Evolutionary conservation across 1,284 basidiomycete species (phyloP), one percentile per base, ranked within the genome.

Genomic region (Cryptococcus sp.): DNA sequence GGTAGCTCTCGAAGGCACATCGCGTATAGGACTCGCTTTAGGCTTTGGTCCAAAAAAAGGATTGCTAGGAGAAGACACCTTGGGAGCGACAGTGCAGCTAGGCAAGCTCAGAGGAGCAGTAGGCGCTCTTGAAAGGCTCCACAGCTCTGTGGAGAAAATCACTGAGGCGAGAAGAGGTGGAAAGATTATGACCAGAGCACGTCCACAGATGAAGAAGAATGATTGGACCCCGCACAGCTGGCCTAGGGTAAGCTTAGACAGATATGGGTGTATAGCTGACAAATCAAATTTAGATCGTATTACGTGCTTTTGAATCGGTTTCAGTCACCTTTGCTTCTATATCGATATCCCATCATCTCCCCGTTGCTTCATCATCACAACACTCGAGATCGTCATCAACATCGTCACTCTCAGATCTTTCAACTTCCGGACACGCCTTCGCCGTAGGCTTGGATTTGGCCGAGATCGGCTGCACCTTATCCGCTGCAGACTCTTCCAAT

Each of bases 31-130:
- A 0, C 20, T 72, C 1, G 61, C 58, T 22, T 44, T 75, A 10
- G 70, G 71, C 0, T 75, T 77, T 50, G 73, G 72, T 0, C 69
- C 74, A 7, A 67, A 68, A 38, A 68, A 68, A 23, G 65, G 69
- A 0, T 38, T 74, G 23, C 52, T 73, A 6, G 65, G 68, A 0
- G 69, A 73, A 46, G 70, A 74, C 50, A 77, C 73, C 16, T 57
- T 76, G n/a, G 60, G 62, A 4, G 53, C 61, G 3, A 47, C 46
- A 5, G 22, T 71, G 7, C 52, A 69, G 3, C 29, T 75, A 2
- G 72, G 67, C 10, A 58, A 63, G 3, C 43, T 75, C 7, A 47
- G 55, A 5, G 64, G 61, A 13, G 64, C 56, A 10, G 38, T 74
- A 0, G 70, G 58, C 11, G 71, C 66, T 0, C 17, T 69, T 5